A percentile compares a stretch with the other conserved stretches of the same genome.
These are phyloP conservation scores for Trichoderma atroviride DNA, from an alignment of 2,329 filamentous ascomycete genomes.

Conservation along the genomic window DNA sequence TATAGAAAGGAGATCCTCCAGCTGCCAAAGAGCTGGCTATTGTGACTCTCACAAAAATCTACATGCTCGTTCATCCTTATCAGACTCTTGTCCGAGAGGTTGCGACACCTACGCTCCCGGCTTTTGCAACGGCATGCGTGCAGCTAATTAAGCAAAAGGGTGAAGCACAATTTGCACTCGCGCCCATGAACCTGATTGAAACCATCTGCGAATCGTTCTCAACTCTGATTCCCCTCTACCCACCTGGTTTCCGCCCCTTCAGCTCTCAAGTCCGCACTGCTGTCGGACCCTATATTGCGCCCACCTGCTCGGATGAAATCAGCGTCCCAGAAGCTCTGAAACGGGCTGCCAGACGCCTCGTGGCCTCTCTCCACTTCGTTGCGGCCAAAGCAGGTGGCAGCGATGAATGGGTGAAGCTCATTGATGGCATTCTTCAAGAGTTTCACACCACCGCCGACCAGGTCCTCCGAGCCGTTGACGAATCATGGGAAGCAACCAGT, in stretches of 20 bases:
- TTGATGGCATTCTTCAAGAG: slow-evolving; percentile 63
- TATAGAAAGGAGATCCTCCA: slow-evolving; percentile 73
- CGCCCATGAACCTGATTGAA: slow-evolving; percentile 59
- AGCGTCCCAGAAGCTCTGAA: slow-evolving; percentile 57
- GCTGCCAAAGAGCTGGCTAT: slow-evolving; percentile 77
- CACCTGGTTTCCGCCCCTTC: slow-evolving; percentile 80
- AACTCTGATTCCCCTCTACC: slow-evolving; percentile 75
- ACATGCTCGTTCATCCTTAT: slow-evolving; percentile 77
- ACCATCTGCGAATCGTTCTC: slow-evolving; percentile 72
- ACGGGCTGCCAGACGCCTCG: slow-evolving; percentile 63
- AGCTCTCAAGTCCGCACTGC: slow-evolving; percentile 67
- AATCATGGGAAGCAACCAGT: slow-evolving; percentile 75
- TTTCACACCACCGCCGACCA: slow-evolving; percentile 74
- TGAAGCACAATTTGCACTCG: slow-evolving; percentile 32
- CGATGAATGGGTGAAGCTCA: slow-evolving; percentile 75
- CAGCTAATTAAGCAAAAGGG: slow-evolving; percentile 60
- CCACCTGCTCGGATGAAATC: slow-evolving; percentile 57
- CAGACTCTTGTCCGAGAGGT: slow-evolving; percentile 85
- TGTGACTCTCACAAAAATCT: slow-evolving; percentile 79
- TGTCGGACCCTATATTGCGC: slow-evolving; percentile 62
- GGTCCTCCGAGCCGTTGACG: slow-evolving; percentile 75
- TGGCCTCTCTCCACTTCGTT: slow-evolving; percentile 74
- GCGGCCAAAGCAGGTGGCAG: slow-evolving; percentile 76
- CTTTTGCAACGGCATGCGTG: slow-evolving; percentile 73
- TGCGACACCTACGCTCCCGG: slow-evolving; percentile 76